Conservation (phyloP, 768 basidiomycete genomes). For the Suillus placidus region DNA sequence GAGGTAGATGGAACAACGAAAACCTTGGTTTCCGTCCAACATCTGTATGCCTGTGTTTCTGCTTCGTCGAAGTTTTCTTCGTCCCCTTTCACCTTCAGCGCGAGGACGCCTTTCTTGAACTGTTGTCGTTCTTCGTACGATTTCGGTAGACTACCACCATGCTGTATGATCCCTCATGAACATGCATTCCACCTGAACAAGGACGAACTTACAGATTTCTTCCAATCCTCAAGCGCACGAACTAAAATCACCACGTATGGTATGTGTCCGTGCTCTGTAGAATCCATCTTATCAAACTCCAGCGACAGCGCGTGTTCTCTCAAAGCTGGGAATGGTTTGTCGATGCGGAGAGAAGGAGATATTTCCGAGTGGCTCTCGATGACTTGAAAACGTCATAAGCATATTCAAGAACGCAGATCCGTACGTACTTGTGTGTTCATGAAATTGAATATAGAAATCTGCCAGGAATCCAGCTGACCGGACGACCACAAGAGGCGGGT, state of each 20-base stretch:
- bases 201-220: constrained; percentile 55
- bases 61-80: constrained; percentile 99
- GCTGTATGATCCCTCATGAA: constrained; percentile 43
- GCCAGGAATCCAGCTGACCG: constrained; percentile 89
- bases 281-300: constrained; percentile 80
- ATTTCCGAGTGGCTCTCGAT: constrained; percentile 87
- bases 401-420: not conserved
- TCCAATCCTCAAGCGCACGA: constrained; percentile 83
- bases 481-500: constrained; percentile 74
- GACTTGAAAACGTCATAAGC: constrained; percentile 48
- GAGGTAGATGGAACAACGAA: constrained; percentile 9
- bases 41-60: constrained; percentile 81
- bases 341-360: constrained; percentile 77
- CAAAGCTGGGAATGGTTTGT: constrained; percentile 85
- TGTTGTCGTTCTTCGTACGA: constrained; percentile 66
- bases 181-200: not conserved
- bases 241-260: constrained; percentile 92
- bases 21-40: constrained; percentile 63
- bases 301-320: constrained; percentile 70
- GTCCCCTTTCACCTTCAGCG: constrained; percentile 72
- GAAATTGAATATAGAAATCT: constrained; percentile 85
- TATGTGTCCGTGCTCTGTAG: constrained; percentile 86
- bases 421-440: constrained; percentile 79
- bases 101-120: constrained; percentile 71
- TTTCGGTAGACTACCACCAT: constrained; percentile 59